Evolutionary conservation across 805 yeast genomes (phyloP), one percentile per base, ranked within the genome.

Genomic region (Kodamaea jinghongensis): DNA sequence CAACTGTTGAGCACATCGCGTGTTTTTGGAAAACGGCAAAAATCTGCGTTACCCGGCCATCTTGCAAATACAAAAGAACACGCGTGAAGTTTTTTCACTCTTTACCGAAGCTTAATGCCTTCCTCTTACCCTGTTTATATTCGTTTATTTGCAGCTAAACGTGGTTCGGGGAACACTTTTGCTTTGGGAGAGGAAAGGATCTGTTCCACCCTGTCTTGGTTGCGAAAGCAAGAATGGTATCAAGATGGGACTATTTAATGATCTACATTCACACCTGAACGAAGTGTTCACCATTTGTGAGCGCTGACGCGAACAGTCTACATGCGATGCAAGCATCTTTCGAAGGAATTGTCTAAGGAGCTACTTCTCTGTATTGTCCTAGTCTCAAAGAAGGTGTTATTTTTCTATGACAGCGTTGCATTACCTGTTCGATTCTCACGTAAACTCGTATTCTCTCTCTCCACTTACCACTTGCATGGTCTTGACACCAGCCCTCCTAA

Each of bases 111-210:
- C 73, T 68, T 65, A 64, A 47, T 56, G 73, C 73, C 73, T 69
- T 67, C 72, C 72, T 59, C 63, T 50, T 53, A 58, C 70, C 72
- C 75, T 69, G 73, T 56, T 57, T 45, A 63, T 67, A 69, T 69
- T 69, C 75, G 70, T 47, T 69, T 69, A 67, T 64, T 57, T 61
- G 57, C 73, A 68, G 73, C 68, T 51, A 67, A 69, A 69, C 66
- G 47, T 68, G 73, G 73, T 63, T 37, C 61, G 48, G 73, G 57
- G 71, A 66, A 65, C 61, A 66, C 71, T 65, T 62, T 63, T 67
- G 73, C 65, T 52, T 58, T 65, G 73, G 71, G 52, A 68, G 45
- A 69, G 44, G 45, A 55, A n/a, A 63, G 43, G 73, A 52, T 69
- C 73, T 60, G 57, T 69, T 69, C 75, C 75, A 69, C 75, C 75